Evolutionary conservation across 2,329 filamentous ascomycete species (phyloP).

Genomic region (Berkeleyomyces rouxiae): DNA sequence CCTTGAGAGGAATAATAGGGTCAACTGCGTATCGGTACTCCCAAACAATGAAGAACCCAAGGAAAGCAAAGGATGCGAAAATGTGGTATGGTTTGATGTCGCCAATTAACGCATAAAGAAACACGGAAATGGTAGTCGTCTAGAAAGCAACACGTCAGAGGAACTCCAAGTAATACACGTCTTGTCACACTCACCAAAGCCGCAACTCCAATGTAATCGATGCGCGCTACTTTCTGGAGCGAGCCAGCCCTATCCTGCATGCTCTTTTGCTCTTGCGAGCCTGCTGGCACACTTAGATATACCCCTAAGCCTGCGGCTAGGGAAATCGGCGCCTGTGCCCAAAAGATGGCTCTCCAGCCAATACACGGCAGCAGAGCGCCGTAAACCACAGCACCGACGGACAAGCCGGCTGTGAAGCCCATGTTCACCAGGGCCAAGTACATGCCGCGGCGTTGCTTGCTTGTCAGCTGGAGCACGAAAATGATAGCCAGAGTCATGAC

Average conservation of each 20-base stretch:
- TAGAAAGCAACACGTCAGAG: slow-evolving; percentile 19
- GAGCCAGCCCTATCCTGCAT: not conserved
- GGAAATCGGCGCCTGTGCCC: slow-evolving; percentile 49
- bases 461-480: slow-evolving; percentile 57
- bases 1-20: slow-evolving; percentile 56
- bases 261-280: not conserved
- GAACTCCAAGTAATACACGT: not conserved
- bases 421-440: slow-evolving; percentile 61
- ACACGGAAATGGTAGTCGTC: slow-evolving; percentile 48
- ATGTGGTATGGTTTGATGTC: slow-evolving; percentile 44
- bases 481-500: slow-evolving; percentile 60
- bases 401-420: slow-evolving; percentile 54
- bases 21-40: slow-evolving; percentile 48
- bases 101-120: slow-evolving; percentile 55
- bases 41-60: slow-evolving; percentile 40
- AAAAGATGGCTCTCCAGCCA: slow-evolving; percentile 51
- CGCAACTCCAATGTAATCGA: slow-evolving; percentile 61
- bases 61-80: slow-evolving; percentile 34
- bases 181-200: slow-evolving; percentile 34
- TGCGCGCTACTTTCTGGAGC: slow-evolving; percentile 38
- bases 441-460: slow-evolving; percentile 49
- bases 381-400: slow-evolving; percentile 53
- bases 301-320: slow-evolving; percentile 44
- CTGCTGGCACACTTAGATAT: slow-evolving; percentile 45
- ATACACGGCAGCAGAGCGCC: slow-evolving; percentile 40